Evolutionary conservation across 2,329 filamentous ascomycete genomes (phyloP), one percentile per base, ranked within the genome.

Genomic region (Aureobasidium sp.): DNA sequence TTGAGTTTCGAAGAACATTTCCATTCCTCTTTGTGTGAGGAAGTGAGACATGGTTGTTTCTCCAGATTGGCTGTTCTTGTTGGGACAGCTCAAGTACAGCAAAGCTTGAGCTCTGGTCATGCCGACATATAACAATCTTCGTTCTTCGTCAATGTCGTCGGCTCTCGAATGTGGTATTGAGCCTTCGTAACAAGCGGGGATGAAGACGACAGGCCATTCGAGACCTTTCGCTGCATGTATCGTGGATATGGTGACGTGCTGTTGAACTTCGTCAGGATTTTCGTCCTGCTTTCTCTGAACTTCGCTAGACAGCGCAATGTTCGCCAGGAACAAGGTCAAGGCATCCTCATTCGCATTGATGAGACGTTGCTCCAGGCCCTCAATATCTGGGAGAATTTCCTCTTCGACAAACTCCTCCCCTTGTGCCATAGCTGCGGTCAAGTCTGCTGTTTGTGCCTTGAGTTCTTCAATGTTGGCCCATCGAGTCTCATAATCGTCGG

Each of bases 201-300:
- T 86, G 72, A 97, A 97, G 0, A 97, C 91, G 1, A 96, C 82
- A 0, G 93, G 93, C 94, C 94, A 99, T 73, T 99, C 93, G 0
- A 99, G 80, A 3, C 93, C 93, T 74, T 99, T 99, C 2, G 93
- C 91, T 0, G 92, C 91, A 71, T 99, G 93, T 12, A 99, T 97
- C 0, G 93, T 99, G 6, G 91, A 97, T 27, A 99, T 90, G 0
- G 92, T 97, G 22, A 97, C 84, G 27, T 62, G 57, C 48, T 61
- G 64, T 39, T 75, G 69, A 1, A 74, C 82, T 31, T 78, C 78
- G 58, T 83, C 80, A 24, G 80, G 78, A 2, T 81, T 79, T 2
- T 82, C 79, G 11, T 84, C 81, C 27, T 85, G 82, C 19, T 83
- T 84, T n/a, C 74, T 69, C 67, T 90, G 86, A 0, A 87, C 82